These are phyloP conservation scores for Diaporthe longicolla DNA, from an alignment of 2,329 filamentous ascomycete genomes.

Conservation along the genomic window DNA sequence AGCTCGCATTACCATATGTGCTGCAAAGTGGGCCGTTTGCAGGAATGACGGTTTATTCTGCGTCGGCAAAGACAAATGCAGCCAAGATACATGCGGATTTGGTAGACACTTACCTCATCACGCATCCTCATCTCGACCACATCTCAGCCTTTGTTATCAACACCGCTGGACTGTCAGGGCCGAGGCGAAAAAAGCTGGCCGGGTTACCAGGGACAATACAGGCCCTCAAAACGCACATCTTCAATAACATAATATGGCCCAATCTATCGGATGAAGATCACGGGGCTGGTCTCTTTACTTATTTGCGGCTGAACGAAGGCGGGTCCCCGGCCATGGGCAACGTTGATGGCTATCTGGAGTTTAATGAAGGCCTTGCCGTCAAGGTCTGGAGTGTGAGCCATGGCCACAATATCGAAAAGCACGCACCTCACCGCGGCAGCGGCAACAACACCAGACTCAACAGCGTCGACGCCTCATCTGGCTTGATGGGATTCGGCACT, in stretches of 20 bases:
- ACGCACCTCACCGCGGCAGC: slow-evolving; percentile 73
- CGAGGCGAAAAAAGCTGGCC: slow-evolving; percentile 86
- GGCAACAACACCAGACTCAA: slow-evolving; percentile 64
- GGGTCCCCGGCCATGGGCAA: slow-evolving; percentile 88
- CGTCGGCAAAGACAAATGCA: slow-evolving; percentile 81
- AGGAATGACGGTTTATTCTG: slow-evolving; percentile 79
- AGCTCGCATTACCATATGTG: slow-evolving; percentile 64
- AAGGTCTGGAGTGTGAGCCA: slow-evolving; percentile 91
- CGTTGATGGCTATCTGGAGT: slow-evolving; percentile 86
- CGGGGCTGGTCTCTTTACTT: slow-evolving; percentile 92
- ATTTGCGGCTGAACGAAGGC: slow-evolving; percentile 88
- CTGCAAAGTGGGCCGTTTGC: slow-evolving; percentile 82
- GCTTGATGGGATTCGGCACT: slow-evolving; percentile 42
- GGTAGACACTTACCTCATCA: slow-evolving; percentile 91
- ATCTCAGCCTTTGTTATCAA: slow-evolving; percentile 93
- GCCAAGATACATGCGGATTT: slow-evolving; percentile 83
- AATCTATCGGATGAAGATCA: slow-evolving; percentile 97
- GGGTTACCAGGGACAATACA: slow-evolving; percentile 91
- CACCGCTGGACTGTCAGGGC: slow-evolving; percentile 86
- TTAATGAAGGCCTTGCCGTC: slow-evolving; percentile 90
- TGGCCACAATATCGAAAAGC: slow-evolving; percentile 86
- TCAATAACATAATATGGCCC: slow-evolving; percentile 98
- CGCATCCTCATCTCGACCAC: slow-evolving; percentile 97
- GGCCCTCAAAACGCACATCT: slow-evolving; percentile 93
- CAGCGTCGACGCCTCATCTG: slow-evolving; percentile 62